Conservation (phyloP, 169 alveolate species). For the Besnoitia besnoiti region DNA sequence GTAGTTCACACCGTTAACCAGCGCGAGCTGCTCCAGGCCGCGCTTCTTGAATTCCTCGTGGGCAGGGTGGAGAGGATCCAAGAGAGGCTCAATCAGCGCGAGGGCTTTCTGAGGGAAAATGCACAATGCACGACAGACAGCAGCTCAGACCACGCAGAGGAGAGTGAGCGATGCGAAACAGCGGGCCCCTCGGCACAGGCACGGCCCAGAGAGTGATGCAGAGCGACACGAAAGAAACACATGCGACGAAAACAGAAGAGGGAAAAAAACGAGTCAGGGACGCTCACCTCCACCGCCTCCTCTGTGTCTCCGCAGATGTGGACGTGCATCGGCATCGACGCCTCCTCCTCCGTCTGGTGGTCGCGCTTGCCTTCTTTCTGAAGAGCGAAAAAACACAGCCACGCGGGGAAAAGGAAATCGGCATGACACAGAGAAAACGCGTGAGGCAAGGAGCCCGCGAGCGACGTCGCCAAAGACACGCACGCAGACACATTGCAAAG, state of each 20-base stretch:
- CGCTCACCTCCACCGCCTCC: constrained; percentile 65
- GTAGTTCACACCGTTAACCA: constrained; percentile 62
- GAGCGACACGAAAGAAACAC: not conserved
- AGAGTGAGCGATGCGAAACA: no score
- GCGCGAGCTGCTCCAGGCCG: constrained; percentile 67
- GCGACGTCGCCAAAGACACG: no score
- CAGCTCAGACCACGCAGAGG: not conserved
- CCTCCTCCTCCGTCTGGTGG: constrained; percentile 75
- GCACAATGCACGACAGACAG: not conserved
- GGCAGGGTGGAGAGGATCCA: constrained; percentile 61
- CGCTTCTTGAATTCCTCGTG: constrained; percentile 60
- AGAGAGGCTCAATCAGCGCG: constrained; percentile 59
- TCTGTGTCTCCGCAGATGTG: constrained; percentile 73
- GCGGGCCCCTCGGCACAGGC: no score
- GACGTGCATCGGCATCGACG: constrained; percentile 72
- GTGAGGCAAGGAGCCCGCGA: no score
- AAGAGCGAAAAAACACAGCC: not conserved
- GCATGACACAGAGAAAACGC: no score
- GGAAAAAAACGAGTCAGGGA: not conserved
- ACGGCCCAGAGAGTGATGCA: not conserved
- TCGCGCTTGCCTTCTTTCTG: constrained; percentile 72
- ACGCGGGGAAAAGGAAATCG: not conserved
- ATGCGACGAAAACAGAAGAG: not conserved
- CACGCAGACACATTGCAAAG: no score
- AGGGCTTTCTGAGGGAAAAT: constrained; percentile 51